Conservation (phyloP, 2,329 filamentous ascomycete species). For the Epichloe festucae region DNA sequence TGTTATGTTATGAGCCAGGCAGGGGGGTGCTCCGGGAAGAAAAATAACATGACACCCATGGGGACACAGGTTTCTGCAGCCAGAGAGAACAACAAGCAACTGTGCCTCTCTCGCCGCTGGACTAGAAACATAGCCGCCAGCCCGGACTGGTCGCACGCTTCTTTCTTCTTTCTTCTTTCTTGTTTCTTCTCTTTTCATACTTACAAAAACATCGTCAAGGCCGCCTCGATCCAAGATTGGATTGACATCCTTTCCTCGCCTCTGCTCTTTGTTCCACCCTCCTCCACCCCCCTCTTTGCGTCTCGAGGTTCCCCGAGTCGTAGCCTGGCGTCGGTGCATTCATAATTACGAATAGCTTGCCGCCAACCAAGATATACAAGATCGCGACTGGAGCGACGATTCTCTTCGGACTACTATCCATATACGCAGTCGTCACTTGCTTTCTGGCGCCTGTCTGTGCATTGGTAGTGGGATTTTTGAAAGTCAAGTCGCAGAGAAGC, state of each 20-base stretch:
- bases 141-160: not conserved
- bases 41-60: not conserved
- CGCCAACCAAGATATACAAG: no score
- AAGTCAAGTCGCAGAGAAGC: not conserved
- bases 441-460: not conserved
- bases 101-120: not conserved
- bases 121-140: not conserved
- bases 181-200: conserved; percentile 1
- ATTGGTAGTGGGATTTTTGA: not conserved
- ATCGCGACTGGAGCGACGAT: no score
- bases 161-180: not conserved
- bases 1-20: not conserved
- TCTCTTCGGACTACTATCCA: no score
- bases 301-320: not conserved
- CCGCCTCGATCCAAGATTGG: not conserved
- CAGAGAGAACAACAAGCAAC: conserved; percentile 11
- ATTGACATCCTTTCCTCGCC: no score
- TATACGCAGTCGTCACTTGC: no score
- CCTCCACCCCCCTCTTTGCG: not conserved
- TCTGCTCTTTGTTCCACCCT: not conserved
- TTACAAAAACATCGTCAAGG: conserved; percentile 21
- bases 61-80: not conserved
- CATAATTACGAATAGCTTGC: not conserved
- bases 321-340: no score
- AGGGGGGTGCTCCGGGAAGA: not conserved